Base-by-base conservation (phyloP, 352 stramenopile genomes). In the Phytophthora pisi region DNA sequence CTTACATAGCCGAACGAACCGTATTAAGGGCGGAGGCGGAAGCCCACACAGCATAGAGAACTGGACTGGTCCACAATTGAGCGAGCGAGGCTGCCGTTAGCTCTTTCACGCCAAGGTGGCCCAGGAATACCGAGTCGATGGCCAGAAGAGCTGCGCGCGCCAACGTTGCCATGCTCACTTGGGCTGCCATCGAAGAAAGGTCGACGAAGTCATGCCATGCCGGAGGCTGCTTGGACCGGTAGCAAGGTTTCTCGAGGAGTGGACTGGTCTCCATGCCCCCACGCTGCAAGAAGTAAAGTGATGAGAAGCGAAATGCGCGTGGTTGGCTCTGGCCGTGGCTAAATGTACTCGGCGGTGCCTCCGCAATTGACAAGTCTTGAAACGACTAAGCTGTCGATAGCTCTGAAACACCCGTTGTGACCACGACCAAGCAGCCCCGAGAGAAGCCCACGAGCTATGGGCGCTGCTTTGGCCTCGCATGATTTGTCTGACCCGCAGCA, bases 121-220 rank as follows among this genome's bases (percentile, higher is more conserved):
- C 89, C 8, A 95, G 66, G 61, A 94, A 95, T 15, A 90, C 70
- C 15, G 82, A 78, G 71, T 95, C 84, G 51, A 93, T 92, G 16
- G 88, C 81, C 5, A 79, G 81, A 49, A 92, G 78, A 24, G 75
- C 73, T 62, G 87, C 79, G n/a, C 82, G 73, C 2, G 82, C 82
- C 43, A 93, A 58, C 10, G 80, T 90, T 28, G 78, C 74, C 50
- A 91, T 68, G 54, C 81, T 89, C 63, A 91, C 81, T 69, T 91
- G 82, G 13, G 71, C 66, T 15, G 81, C 82, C 82, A 91, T 92
- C 43, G 24, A 57, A 58, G 84, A 89, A 20, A 92, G 75, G 18
- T 77, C 74, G 2, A 80, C 18, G 49, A 90, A 88, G 61, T 92
- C 80, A 53, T 79, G 58, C 80, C 80, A 89, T 15, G 64, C 70